These are phyloP conservation scores for Aplosporella prunicola DNA, from an alignment of 2,329 filamentous ascomycete genomes.

Conservation along the genomic window DNA sequence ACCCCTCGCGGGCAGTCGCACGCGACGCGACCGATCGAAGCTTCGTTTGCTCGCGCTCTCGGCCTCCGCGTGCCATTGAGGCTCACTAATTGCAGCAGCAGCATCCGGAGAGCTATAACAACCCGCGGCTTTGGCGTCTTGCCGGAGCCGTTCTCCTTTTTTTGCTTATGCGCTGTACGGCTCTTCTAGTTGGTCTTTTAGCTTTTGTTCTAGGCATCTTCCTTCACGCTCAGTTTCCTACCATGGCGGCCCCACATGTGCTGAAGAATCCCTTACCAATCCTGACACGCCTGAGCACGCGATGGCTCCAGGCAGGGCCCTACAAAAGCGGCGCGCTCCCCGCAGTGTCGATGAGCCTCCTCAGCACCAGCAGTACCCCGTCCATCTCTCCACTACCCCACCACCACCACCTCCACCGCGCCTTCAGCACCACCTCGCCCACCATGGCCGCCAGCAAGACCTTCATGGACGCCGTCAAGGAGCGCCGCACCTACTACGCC, in stretches of 20 bases:
- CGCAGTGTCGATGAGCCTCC: not conserved
- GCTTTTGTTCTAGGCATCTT: not conserved
- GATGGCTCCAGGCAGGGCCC: not conserved
- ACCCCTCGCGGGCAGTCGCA: slow-evolving; percentile 4
- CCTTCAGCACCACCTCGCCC: slow-evolving; percentile 14
- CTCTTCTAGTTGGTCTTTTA: slow-evolving; percentile 3
- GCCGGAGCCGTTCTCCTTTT: not conserved
- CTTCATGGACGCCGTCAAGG: slow-evolving; percentile 56
- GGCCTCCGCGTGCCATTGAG: not conserved
- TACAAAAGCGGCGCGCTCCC: slow-evolving; percentile 10
- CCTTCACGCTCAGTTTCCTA: not conserved
- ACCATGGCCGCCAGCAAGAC: slow-evolving; percentile 33
- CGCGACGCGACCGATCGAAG: not conserved
- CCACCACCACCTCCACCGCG: not conserved
- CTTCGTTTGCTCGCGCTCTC: not conserved
- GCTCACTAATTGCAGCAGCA: not conserved
- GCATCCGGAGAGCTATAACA: too few relatives aligned
- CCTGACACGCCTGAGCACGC: slow-evolving; percentile 1
- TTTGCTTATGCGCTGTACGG: slow-evolving; percentile 8
- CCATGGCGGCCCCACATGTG: slow-evolving; percentile 17
- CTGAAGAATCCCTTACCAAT: slow-evolving; percentile 27
- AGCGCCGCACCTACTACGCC: slow-evolving; percentile 60
- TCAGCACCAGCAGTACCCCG: not conserved
- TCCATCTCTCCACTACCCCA: not conserved
- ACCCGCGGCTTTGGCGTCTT: too few relatives aligned